phyloP scores from a whole-genome alignment of 108 stramenopile species.

The Phaeodactylum tricornutum region DNA sequence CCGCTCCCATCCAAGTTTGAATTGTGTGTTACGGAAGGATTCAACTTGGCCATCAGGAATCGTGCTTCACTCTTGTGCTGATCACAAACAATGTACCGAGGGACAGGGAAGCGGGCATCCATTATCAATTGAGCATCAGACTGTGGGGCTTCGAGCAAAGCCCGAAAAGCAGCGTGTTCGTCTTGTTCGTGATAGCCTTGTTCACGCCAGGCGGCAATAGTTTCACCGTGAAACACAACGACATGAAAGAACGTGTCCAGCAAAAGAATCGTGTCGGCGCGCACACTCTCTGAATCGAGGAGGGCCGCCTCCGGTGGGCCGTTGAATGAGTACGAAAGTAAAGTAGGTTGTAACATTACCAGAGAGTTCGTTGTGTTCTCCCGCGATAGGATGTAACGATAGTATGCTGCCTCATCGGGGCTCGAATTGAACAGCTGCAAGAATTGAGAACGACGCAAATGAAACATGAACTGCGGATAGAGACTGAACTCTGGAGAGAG shows the following conservation, averaged over 20 bases:
- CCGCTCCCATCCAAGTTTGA: conserved; percentile 55
- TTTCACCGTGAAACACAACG: conserved; percentile 99
- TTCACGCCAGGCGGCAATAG: conserved; percentile 98
- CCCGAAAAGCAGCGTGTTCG: conserved; percentile 91
- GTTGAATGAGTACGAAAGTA: conserved; percentile 93
- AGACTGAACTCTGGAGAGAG: conserved; percentile 92
- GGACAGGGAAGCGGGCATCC: conserved; percentile 95
- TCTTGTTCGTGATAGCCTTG: conserved; percentile 95
- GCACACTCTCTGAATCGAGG: conserved; percentile 90
- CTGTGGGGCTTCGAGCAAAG: conserved; percentile 91
- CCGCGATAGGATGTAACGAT: conserved; percentile 83
- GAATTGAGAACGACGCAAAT: conserved; percentile 90
- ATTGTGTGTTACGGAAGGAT: conserved; percentile 95
- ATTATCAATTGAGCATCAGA: conserved; percentile 97
- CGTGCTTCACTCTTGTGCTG: conserved; percentile 98
- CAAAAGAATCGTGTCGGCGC: conserved; percentile 94
- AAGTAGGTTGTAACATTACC: conserved; percentile 99
- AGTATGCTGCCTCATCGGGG: conserved; percentile 97
- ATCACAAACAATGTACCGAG: conserved; percentile 98
- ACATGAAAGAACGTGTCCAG: conserved; percentile 99
- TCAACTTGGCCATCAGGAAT: conserved; percentile 98
- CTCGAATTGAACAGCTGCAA: conserved; percentile 96
- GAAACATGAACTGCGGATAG: conserved; percentile 98
- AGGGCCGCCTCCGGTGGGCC: conserved; percentile 93
- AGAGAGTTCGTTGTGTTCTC: conserved; percentile 92